Percentiles rank a stretch among this genome's conserved stretches.
Conservation (phyloP, 805 yeast species). For the Wickerhamiella alocasiicola region DNA sequence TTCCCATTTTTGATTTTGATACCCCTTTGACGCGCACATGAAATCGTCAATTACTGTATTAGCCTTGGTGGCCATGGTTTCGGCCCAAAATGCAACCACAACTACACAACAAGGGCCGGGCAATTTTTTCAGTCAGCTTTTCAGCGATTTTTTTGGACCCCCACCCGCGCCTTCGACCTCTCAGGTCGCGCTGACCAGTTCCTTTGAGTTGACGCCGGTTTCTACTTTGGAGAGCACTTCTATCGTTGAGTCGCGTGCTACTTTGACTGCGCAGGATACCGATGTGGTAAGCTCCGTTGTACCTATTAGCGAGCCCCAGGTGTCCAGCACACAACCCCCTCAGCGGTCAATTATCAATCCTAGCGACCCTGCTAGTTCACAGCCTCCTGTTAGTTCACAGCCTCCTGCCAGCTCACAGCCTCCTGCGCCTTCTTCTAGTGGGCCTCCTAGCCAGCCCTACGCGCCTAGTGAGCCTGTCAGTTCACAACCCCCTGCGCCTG, state of each 20-base stretch:
- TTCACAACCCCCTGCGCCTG: background rate
- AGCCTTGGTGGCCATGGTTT: slow-evolving; percentile 2
- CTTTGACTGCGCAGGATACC: too few relatives aligned
- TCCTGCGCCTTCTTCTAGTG: too few relatives aligned
- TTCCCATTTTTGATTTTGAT: background rate
- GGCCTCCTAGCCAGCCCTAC: too few relatives aligned
- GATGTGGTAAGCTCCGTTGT: too few relatives aligned
- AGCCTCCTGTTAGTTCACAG: background rate
- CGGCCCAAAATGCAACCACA: slow-evolving; percentile 8
- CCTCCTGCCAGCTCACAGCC: too few relatives aligned
- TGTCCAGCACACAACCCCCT: too few relatives aligned
- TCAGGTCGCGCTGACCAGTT: background rate
- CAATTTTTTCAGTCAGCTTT: slow-evolving; percentile 3
- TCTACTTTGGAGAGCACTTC: too few relatives aligned
- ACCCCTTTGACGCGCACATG: too few relatives aligned
- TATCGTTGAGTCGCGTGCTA: too few relatives aligned
- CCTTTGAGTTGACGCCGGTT: slow-evolving; percentile 4
- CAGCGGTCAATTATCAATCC: too few relatives aligned
- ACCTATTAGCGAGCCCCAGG: too few relatives aligned
- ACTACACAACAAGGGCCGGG: background rate
- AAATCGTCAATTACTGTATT: background rate
- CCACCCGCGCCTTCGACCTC: background rate
- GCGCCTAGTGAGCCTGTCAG: background rate
- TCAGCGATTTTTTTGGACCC: background rate
- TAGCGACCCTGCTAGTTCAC: background rate